A percentile compares a stretch with the other conserved stretches of the same genome.
These are phyloP conservation scores for Nemania sp. DNA, from an alignment of 2,329 filamentous ascomycete species.

Conservation along the genomic window DNA sequence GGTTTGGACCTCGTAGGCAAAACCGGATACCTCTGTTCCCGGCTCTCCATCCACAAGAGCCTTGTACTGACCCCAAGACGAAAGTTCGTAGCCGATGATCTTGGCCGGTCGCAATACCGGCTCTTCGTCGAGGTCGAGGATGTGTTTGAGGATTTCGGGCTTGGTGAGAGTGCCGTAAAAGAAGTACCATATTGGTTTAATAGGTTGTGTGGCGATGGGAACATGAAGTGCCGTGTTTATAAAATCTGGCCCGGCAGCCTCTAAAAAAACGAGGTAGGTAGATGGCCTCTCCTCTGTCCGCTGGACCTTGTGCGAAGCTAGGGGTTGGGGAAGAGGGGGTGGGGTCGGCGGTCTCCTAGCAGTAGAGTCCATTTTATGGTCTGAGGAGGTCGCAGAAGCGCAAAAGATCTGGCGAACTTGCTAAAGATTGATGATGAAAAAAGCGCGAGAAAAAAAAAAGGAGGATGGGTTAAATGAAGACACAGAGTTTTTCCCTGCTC, in stretches of 20 bases:
- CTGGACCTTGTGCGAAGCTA: constrained; percentile 3
- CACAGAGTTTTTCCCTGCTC: neutral
- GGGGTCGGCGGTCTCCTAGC: neutral
- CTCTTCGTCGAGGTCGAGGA: constrained; percentile 38
- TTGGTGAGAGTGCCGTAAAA: constrained; percentile 48
- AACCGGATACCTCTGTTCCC: constrained; percentile 21
- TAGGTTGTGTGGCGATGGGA: neutral
- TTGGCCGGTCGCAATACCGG: constrained; percentile 37
- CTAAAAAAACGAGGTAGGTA: constrained; percentile 17
- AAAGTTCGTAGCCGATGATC: constrained; percentile 33
- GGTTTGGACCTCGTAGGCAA: constrained; percentile 26
- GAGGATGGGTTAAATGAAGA: neutral
- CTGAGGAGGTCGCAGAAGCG: neutral
- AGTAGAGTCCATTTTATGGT: neutral
- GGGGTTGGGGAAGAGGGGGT: neutral
- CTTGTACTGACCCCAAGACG: constrained; percentile 25
- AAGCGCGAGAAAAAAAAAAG: neutral
- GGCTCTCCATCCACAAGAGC: constrained; percentile 24
- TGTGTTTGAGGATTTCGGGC: constrained; percentile 36
- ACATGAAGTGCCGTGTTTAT: constrained; percentile 8
- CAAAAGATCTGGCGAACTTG: neutral
- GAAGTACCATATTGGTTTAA: constrained; percentile 45
- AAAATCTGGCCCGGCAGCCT: constrained; percentile 16
- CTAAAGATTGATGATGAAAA: neutral
- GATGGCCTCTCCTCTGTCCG: constrained; percentile 7